Evolutionary conservation across 345 rosid genomes (phyloP).

Genomic region (Durio zibethinus): DNA sequence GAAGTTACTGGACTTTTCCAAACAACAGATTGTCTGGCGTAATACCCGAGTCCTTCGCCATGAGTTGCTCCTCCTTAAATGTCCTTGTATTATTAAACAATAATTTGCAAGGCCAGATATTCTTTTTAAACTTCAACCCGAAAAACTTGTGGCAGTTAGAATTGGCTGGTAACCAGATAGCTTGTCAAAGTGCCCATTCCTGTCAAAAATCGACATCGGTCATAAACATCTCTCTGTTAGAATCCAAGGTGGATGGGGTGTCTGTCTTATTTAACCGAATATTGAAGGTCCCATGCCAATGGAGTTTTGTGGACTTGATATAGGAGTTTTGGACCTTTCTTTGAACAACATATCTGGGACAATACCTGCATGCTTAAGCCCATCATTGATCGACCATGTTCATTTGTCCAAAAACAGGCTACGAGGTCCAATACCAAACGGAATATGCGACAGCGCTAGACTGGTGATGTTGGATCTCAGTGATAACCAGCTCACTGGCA

Average conservation of each 20-base stretch:
- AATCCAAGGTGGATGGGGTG: slow-evolving; percentile 6
- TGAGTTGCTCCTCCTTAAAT: not conserved
- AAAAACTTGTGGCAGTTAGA: not conserved
- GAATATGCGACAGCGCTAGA: not conserved
- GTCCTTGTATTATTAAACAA: not conserved
- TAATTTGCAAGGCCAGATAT: no score
- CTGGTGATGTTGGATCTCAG: slow-evolving; percentile 8
- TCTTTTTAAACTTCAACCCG: not conserved
- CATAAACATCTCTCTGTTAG: not conserved
- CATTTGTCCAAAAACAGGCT: slow-evolving; percentile 9
- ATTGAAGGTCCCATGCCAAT: slow-evolving; percentile 7
- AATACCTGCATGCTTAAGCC: not conserved
- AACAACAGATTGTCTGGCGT: not conserved
- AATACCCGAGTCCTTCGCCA: not conserved
- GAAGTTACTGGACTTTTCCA: not conserved
- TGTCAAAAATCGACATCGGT: not conserved
- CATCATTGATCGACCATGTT: not conserved
- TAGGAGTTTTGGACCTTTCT: slow-evolving; percentile 12
- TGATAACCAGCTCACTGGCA: not conserved
- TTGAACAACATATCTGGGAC: slow-evolving; percentile 2
- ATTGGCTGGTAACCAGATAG: not conserved
- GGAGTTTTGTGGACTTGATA: slow-evolving; percentile 10
- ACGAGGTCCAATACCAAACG: not conserved
- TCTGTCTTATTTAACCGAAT: slow-evolving; percentile 1
- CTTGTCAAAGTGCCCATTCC: not conserved